Evolutionary conservation across 345 rosid species (phyloP).

Genomic region (Firmiana major): DNA sequence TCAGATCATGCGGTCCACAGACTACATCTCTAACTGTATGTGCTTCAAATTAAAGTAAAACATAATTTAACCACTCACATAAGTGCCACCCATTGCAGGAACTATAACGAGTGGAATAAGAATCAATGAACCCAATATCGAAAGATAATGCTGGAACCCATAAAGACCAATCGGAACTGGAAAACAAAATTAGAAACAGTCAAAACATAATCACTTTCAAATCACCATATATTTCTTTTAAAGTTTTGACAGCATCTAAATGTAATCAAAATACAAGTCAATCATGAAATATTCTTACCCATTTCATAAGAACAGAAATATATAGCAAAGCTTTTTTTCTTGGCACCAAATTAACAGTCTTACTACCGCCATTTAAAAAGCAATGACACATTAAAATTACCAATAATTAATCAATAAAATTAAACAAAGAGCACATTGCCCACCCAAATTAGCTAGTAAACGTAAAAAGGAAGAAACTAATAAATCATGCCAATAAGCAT

Average conservation of each 20-base stretch:
- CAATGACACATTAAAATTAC: neutral
- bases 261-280: neutral
- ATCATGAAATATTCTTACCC: neutral
- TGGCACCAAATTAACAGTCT: neutral
- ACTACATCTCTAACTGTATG: neutral
- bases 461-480: neutral
- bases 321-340: neutral
- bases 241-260: neutral
- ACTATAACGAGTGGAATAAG: slow-evolving; percentile 89
- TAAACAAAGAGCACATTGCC: neutral
- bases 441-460: neutral
- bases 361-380: neutral
- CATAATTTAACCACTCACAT: slow-evolving; percentile 50
- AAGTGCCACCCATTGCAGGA: slow-evolving; percentile 98
- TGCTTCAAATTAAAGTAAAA: slow-evolving; percentile 3
- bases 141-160: slow-evolving; percentile 92
- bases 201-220: neutral
- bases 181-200: slow-evolving; percentile 20
- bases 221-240: neutral
- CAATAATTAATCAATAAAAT: neutral
- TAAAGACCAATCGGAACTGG: slow-evolving; percentile 93
- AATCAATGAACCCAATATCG: slow-evolving; percentile 83
- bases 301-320: neutral
- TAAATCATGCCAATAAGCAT: neutral
- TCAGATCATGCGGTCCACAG: slow-evolving; percentile 30